Base-by-base conservation (phyloP, 2,329 filamentous ascomycete species). In the Alternaria infectoria region DNA sequence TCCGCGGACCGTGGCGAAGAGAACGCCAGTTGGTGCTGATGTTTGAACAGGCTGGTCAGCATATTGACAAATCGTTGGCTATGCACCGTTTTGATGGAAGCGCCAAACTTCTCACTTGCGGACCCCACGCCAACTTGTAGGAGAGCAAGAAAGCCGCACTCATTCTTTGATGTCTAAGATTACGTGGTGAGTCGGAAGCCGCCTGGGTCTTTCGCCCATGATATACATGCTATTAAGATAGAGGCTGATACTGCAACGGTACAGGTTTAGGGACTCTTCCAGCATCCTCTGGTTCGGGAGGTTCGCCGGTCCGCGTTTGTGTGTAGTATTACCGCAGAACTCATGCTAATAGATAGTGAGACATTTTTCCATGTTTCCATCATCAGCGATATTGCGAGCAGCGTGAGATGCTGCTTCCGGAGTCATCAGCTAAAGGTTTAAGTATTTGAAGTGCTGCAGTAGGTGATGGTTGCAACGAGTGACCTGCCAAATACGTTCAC, bases 401-500 rank as follows among this genome's bases (percentile, higher is more conserved):
- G 36, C 17, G 21, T 40, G 7, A 25, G 28, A 32, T 36, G 36
- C 19, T 13, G 21, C 19, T 19, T 52, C 36, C 19, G 19, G 36
- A 15, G 13, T 52, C 15, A 23, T 52, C n/a, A 23, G 13, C 9
- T 8, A n/a, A 40, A 40, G 9, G 15, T 8, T 40, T 13, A 21
- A 40, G 30, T 23, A 17, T 36, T 52, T 52, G 49, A 36, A 19
- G 19, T 19, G 19, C 30, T 23, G 21, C 13, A 30, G 36, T n/a
- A 30, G 23, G 49, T 52, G 28, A 19, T 36, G 13, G 47, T 49
- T 58, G 12, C 46, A 25, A 43, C 32, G 19, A 45, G 21, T 28
- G 57, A 32, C 25, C 28, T 28, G 46, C 28, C 36, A 52, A 51
- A 28, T 58, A 52, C 47, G 17, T 62, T 62, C 55, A 59, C 50